These are phyloP conservation scores for Geotrichum bryndzae DNA, from an alignment of 1,139 yeast species.

Conservation along the genomic window DNA sequence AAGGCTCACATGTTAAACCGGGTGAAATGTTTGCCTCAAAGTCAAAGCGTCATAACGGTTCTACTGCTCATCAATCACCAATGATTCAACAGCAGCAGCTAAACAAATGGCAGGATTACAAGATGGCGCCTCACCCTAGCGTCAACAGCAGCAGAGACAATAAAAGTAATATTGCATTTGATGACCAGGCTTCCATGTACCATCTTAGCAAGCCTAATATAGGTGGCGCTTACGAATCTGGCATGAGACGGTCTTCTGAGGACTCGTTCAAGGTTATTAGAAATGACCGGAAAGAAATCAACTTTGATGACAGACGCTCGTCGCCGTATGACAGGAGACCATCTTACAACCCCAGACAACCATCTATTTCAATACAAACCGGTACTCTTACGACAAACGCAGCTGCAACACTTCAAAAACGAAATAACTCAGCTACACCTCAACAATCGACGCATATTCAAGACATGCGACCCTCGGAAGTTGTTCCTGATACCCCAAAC, in stretches of 20 bases:
- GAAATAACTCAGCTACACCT: background rate
- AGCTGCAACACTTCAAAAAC: conserved; percentile 9
- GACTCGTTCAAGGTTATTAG: conserved; percentile 62
- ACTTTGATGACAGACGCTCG: conserved; percentile 72
- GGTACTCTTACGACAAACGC: conserved; percentile 9
- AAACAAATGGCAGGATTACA: conserved; percentile 13
- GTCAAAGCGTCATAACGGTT: background rate
- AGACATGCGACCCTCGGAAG: background rate
- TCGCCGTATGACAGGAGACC: conserved; percentile 53
- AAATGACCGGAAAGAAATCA: conserved; percentile 62
- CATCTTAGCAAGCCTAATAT: conserved; percentile 9
- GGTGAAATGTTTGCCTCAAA: conserved; percentile 15
- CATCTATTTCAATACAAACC: conserved; percentile 11
- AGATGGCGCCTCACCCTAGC: conserved; percentile 2
- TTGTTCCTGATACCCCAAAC: background rate
- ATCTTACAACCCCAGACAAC: conserved; percentile 11
- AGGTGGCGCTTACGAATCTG: conserved; percentile 11
- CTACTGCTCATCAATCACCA: background rate
- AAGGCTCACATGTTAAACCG: conserved; percentile 9
- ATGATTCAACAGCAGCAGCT: conserved; percentile 1
- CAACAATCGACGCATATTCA: background rate
- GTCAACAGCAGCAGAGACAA: conserved; percentile 1
- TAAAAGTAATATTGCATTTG: conserved; percentile 1
- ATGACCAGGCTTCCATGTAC: background rate
- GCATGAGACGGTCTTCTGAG: conserved; percentile 19